Evolutionary conservation across 768 basidiomycete species (phyloP).

Genomic region (Mycena kentingensis): DNA sequence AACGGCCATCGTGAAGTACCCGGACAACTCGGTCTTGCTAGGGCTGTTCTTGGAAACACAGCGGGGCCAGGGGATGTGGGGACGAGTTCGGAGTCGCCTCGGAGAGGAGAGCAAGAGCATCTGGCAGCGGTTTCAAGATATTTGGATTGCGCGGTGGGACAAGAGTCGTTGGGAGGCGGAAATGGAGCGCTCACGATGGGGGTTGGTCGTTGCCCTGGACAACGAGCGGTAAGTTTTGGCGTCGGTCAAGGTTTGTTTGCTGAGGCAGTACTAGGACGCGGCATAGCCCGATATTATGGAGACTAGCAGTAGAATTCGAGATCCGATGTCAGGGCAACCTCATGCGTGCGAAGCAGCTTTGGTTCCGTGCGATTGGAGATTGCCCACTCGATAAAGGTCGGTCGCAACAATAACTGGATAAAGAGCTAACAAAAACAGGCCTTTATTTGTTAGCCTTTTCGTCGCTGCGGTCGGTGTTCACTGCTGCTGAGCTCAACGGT

Average conservation of each 20-base stretch:
- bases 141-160: conserved; percentile 84
- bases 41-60: conserved; percentile 78
- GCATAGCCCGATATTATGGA: conserved; percentile 69
- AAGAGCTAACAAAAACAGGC: conserved; percentile 43
- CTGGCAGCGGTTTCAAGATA: conserved; percentile 60
- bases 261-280: conserved; percentile 52
- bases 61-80: conserved; percentile 79
- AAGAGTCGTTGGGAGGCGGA: conserved; percentile 70
- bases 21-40: conserved; percentile 70
- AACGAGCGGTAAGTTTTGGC: conserved; percentile 58
- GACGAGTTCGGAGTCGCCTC: conserved; percentile 58
- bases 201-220: conserved; percentile 62
- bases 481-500: conserved; percentile 54
- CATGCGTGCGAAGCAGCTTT: conserved; percentile 64
- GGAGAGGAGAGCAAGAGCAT: conserved; percentile 62
- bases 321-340: conserved; percentile 60
- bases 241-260: background rate
- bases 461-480: conserved; percentile 65
- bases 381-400: conserved; percentile 77
- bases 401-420: conserved; percentile 8
- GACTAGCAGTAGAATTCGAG: conserved; percentile 76
- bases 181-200: conserved; percentile 67
- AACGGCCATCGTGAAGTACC: conserved; percentile 57
- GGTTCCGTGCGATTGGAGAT: conserved; percentile 75
- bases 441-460: conserved; percentile 80